Evolutionary conservation across 2,329 filamentous ascomycete species (phyloP), one percentile per base, ranked within the genome.

Genomic region (Botrytis deweyae): DNA sequence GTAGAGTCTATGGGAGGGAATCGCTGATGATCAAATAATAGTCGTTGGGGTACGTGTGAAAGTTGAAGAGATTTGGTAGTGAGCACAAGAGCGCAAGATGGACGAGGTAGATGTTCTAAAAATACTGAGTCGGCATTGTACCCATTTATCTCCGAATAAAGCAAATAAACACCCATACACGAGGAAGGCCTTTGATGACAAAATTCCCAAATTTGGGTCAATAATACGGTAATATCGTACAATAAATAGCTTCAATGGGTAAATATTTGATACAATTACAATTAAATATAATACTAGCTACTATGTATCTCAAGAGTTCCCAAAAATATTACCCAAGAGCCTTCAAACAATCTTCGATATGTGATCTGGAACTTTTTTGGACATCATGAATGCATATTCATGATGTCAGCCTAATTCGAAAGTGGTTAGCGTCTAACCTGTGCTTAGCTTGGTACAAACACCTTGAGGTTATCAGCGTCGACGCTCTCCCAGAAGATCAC

Each of bases 101-200:
- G 38, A 40, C 3, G 25, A 66, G 20, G 49, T 64, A 64, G 40
- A 14, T 59, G 22, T 10, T 25, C n/a, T 22, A 38, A 46, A 68
- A 68, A 64, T 72, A 62, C 62, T 44, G 14, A 29, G 22, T 72
- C 71, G 71, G 71, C 33, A 61, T 61, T 72, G 38, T n/a, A 40
- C 4, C 18, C 20, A 68, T 67, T 72, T 72, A 68, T 61, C 49
- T 68, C 70, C 70, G 70, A 68, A 72, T 42, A 36, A 46, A 72
- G 70, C 46, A 66, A 65, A 36, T 63, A 49, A 29, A 36, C 20
- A 29, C 22, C 22, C 4, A 25, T 18, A 62, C n/a, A 70, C 29
- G 38, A 70, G 68, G 33, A 29, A 71, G 20, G 18, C 49, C 36
- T 68, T 68, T 55, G 46, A 42, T 58, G 25, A 18, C 16, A 29